A percentile compares a stretch with the other conserved stretches of the same genome.
These are phyloP conservation scores for Berkeleyomyces basicola DNA, from an alignment of 2,329 filamentous ascomycete species.

Conservation along the genomic window DNA sequence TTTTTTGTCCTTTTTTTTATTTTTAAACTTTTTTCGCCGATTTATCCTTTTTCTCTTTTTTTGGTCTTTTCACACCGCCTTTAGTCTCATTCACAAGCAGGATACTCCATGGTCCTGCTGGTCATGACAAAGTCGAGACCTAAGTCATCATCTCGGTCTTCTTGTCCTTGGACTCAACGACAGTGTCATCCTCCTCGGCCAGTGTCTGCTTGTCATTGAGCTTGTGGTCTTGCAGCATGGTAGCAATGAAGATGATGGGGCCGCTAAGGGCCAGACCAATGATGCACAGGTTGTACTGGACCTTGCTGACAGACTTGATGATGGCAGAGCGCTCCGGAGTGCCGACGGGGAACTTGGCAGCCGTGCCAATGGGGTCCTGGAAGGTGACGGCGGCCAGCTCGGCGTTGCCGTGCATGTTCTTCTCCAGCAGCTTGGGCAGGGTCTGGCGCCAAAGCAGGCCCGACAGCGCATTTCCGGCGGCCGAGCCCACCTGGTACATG, in stretches of 20 bases:
- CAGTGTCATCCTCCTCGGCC: slow-evolving; percentile 16
- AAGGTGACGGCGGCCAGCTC: slow-evolving; percentile 24
- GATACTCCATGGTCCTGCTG: no score
- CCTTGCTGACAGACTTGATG: slow-evolving; percentile 19
- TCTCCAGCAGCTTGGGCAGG: slow-evolving; percentile 29
- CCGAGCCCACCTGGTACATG: slow-evolving; percentile 43
- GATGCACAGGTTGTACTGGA: slow-evolving; percentile 30
- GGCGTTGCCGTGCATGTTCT: slow-evolving; percentile 21
- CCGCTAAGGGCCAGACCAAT: slow-evolving; percentile 32
- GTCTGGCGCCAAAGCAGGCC: slow-evolving; percentile 46
- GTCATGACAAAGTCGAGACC: neutral
- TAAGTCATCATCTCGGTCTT: neutral
- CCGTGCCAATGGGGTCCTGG: slow-evolving; percentile 21
- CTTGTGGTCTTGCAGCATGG: slow-evolving; percentile 27
- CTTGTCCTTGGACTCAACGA: neutral
- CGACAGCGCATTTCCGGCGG: slow-evolving; percentile 41
- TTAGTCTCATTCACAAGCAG: no score
- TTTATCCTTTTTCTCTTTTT: no score
- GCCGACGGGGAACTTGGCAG: slow-evolving; percentile 24
- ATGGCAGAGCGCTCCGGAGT: slow-evolving; percentile 27
- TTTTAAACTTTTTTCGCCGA: no score
- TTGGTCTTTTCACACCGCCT: no score
- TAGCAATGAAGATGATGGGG: slow-evolving; percentile 28
- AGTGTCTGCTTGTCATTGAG: slow-evolving; percentile 29
- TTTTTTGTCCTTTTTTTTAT: no score